Percentiles rank a stretch among this genome's conserved stretches.
Conservation (phyloP, 306 rosid species). For the Rosa rugosa region DNA sequence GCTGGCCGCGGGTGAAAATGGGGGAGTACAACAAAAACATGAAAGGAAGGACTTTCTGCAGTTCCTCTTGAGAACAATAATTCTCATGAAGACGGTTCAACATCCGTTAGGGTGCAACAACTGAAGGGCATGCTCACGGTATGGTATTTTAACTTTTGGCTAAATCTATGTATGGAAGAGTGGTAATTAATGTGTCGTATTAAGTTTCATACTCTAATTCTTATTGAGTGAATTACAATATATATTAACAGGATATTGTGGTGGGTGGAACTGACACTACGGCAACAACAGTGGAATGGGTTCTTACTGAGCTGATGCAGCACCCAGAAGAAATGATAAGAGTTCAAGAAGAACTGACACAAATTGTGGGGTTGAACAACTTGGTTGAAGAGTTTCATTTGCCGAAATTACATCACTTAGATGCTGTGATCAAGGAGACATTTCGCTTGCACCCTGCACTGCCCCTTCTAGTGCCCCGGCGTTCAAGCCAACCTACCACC, state of each 20-base stretch:
- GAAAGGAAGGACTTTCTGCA: constrained; percentile 29
- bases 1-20: neutral
- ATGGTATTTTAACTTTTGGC: neutral
- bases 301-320: constrained; percentile 26
- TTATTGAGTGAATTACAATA: neutral
- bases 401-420: neutral
- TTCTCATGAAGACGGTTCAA: neutral
- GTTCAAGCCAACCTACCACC: neutral
- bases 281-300: constrained; percentile 34
- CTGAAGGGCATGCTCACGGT: constrained; percentile 35
- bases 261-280: constrained; percentile 37
- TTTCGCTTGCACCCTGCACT: neutral
- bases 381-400: constrained; percentile 24
- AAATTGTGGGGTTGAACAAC: constrained; percentile 11
- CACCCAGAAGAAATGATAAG: constrained; percentile 21
- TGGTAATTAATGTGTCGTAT: neutral
- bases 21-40: neutral
- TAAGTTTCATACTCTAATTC: neutral
- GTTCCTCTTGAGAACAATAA: constrained; percentile 24
- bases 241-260: constrained; percentile 30
- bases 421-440: constrained; percentile 16
- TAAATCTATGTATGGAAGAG: neutral
- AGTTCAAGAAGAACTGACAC: constrained; percentile 12
- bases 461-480: neutral
- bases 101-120: constrained; percentile 22